phyloP scores from a whole-genome alignment of 2,329 filamentous ascomycete species.

The Sporothrix luriei region DNA sequence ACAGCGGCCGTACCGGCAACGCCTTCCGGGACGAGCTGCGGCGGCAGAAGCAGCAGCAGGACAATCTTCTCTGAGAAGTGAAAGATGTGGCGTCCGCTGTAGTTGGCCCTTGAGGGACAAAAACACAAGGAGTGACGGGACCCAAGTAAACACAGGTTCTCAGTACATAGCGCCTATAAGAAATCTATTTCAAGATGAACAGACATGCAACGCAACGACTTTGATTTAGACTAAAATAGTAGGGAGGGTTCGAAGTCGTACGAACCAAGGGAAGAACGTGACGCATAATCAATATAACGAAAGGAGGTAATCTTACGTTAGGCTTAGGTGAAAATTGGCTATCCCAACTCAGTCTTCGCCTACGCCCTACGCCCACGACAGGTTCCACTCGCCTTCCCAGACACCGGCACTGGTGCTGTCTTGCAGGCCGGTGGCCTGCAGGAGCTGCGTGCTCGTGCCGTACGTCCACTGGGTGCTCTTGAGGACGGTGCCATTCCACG shows the following conservation, averaged over 20 bases:
- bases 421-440: constrained; percentile 56
- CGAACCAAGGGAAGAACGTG: background rate
- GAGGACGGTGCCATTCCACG: constrained; percentile 54
- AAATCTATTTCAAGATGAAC: background rate
- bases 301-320: too few species aligned
- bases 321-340: too few species aligned
- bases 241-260: background rate
- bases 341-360: too few species aligned
- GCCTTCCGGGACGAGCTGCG: constrained; percentile 55
- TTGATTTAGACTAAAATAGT: background rate
- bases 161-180: constrained; percentile 4
- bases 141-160: background rate
- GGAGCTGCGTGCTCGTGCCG: constrained; percentile 50
- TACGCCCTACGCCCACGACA: constrained; percentile 51
- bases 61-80: constrained; percentile 7
- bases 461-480: constrained; percentile 51
- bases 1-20: constrained; percentile 42
- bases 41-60: constrained; percentile 53
- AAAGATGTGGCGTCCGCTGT: background rate
- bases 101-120: background rate
- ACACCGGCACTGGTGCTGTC: constrained; percentile 55
- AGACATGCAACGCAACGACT: too few species aligned
- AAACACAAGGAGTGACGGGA: background rate
- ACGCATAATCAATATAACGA: too few species aligned
- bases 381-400: constrained; percentile 60